These are phyloP conservation scores for Fallopia convolvulus DNA, from an alignment of 148 eudicot genomes.

Conservation along the genomic window DNA sequence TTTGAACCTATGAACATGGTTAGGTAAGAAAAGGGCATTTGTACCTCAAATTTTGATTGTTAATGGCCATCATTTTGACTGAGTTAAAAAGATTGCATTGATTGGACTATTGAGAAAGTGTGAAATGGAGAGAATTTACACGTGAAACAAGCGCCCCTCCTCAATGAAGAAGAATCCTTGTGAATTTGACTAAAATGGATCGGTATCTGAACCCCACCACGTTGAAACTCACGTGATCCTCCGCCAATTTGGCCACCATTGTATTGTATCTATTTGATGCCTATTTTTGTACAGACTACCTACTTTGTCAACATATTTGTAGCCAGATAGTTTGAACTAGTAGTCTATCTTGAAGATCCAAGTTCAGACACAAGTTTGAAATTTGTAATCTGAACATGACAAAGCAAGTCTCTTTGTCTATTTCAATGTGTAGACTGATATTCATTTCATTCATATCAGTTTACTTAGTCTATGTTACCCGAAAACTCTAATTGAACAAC, in stretches of 20 bases:
- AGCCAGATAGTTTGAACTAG: not conserved
- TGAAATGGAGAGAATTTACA: constrained; percentile 1
- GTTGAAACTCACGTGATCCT: constrained; percentile 6
- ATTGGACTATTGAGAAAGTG: not conserved
- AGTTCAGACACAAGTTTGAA: not conserved
- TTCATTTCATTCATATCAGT: not conserved
- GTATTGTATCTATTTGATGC: not conserved
- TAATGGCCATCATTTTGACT: not conserved
- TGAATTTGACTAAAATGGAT: constrained; percentile 5
- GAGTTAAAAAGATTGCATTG: not conserved
- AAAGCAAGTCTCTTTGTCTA: not conserved
- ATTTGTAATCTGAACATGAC: not conserved
- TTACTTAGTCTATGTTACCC: no score
- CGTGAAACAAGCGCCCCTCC: not conserved
- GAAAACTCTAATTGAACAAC: no score
- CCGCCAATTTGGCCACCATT: not conserved
- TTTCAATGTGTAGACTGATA: not conserved
- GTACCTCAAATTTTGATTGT: no score
- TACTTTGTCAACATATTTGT: not conserved
- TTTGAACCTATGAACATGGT: no score
- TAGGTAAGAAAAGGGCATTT: no score
- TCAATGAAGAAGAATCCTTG: not conserved
- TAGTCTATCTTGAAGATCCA: not conserved
- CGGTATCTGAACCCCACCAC: constrained; percentile 4
- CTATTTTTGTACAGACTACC: not conserved